Conservation (phyloP, 805 yeast species). For the Debaryomyces tyrocola region DNA sequence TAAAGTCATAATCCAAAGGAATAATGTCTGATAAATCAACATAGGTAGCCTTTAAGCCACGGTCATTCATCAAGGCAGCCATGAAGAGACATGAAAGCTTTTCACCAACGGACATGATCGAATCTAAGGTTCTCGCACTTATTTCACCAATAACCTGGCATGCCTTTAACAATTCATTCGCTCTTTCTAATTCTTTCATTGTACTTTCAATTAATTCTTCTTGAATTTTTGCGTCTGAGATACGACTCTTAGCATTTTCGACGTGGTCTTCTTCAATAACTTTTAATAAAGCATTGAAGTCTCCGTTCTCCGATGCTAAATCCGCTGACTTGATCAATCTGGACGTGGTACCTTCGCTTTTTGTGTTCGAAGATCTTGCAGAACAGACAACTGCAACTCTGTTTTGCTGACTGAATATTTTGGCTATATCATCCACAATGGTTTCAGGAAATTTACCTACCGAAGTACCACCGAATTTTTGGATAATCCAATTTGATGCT, state of each 20-base stretch:
- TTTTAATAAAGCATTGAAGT: conserved; percentile 59
- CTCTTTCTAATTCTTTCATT: conserved; percentile 62
- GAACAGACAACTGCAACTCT: conserved; percentile 94
- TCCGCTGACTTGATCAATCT: conserved; percentile 85
- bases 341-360: conserved; percentile 94
- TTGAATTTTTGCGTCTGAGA: conserved; percentile 48
- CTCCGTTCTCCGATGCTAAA: conserved; percentile 59
- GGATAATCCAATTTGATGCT: conserved; percentile 50
- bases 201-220: conserved; percentile 59
- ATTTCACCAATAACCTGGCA: conserved; percentile 91
- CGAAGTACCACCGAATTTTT: conserved; percentile 96
- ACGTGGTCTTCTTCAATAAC: conserved; percentile 78
- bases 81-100: conserved; percentile 87
- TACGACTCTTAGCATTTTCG: conserved; percentile 59
- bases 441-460: conserved; percentile 91
- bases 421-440: conserved; percentile 83
- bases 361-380: conserved; percentile 88
- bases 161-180: conserved; percentile 74
- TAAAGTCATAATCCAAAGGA: conserved; percentile 57
- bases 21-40: conserved; percentile 77
- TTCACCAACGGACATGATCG: conserved; percentile 92
- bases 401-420: conserved; percentile 54
- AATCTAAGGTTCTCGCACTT: conserved; percentile 81
- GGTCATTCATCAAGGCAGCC: conserved; percentile 80
- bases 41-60: conserved; percentile 74